A percentile compares a stretch with the other conserved stretches of the same genome.
Evolutionary conservation across 1,139 yeast genomes (phyloP).

Genomic region (Suhomyces yuchorum): DNA sequence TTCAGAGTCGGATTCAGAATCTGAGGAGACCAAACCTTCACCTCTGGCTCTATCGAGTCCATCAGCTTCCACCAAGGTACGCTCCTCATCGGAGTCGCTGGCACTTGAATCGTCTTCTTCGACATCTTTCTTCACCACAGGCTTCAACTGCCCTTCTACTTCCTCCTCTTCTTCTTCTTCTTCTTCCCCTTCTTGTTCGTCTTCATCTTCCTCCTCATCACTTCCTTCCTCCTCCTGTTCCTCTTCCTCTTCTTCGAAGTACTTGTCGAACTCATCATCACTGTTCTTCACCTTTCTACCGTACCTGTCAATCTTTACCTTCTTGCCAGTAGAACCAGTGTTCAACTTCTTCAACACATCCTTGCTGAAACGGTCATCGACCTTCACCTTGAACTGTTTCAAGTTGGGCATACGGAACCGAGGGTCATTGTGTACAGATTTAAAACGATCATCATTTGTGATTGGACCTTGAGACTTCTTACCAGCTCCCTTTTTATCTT

Average conservation of each 20-base stretch:
- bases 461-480: constrained; percentile 31
- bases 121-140: constrained; percentile 16
- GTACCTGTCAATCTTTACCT: constrained; percentile 76
- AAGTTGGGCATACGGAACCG: constrained; percentile 76
- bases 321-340: constrained; percentile 47
- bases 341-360: constrained; percentile 66
- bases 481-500: constrained; percentile 16
- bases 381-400: constrained; percentile 70
- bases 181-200: constrained; percentile 26
- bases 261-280: constrained; percentile 58
- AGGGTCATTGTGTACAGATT: constrained; percentile 83
- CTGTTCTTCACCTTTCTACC: constrained; percentile 68
- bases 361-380: constrained; percentile 84
- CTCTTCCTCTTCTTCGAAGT: constrained; percentile 55
- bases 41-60: constrained; percentile 68
- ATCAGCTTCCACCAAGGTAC: constrained; percentile 21
- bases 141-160: constrained; percentile 20
- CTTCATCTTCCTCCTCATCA: constrained; percentile 24
- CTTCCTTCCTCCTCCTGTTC: constrained; percentile 21
- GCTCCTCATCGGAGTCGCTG: constrained; percentile 14
- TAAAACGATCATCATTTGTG: constrained; percentile 72
- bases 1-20: constrained; percentile 28
- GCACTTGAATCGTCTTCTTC: constrained; percentile 7
- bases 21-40: constrained; percentile 45
- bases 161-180: constrained; percentile 24